Percentiles rank a stretch among this genome's conserved stretches.
Evolutionary conservation across 2,329 filamentous ascomycete species (phyloP).

Genomic region (Fusarium devonianum): DNA sequence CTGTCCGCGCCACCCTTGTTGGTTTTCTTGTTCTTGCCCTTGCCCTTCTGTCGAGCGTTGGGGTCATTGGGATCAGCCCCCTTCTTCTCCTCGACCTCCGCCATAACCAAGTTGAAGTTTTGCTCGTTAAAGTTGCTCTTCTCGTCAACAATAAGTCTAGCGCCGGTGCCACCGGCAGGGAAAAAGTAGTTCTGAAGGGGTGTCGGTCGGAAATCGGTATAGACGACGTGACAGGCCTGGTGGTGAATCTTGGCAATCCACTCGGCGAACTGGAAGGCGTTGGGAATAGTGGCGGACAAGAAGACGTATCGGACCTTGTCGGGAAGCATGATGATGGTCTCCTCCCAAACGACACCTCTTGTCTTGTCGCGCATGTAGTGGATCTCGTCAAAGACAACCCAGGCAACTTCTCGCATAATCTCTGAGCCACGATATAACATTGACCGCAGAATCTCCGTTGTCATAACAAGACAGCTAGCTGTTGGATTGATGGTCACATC

Average conservation of each 20-base stretch:
- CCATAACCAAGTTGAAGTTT: conserved; percentile 97
- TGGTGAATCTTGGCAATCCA: conserved; percentile 99
- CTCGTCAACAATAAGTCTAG: conserved; percentile 93
- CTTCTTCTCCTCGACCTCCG: conserved; percentile 84
- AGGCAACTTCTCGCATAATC: conserved; percentile 98
- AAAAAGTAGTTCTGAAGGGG: conserved; percentile 98
- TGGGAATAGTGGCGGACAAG: conserved; percentile 96
- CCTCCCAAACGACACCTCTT: conserved; percentile 97
- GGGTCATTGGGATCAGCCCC: conserved; percentile 83
- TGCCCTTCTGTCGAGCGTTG: conserved; percentile 82
- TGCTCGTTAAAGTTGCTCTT: conserved; percentile 95
- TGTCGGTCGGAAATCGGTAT: conserved; percentile 97
- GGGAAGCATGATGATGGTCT: conserved; percentile 96
- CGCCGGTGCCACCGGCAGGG: conserved; percentile 89
- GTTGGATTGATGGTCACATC: conserved; percentile 99
- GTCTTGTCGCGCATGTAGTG: conserved; percentile 97
- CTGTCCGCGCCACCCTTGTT: conserved; percentile 84
- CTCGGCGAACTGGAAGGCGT: conserved; percentile 98
- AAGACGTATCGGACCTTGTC: conserved; percentile 99
- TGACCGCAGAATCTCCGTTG: conserved; percentile 96
- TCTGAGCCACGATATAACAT: conserved; percentile 98
- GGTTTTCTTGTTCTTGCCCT: conserved; percentile 88
- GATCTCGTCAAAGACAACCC: conserved; percentile 98
- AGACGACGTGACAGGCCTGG: conserved; percentile 98
- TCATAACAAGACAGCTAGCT: conserved; percentile 98